These are phyloP conservation scores for Sphaerulina populicola DNA, from an alignment of 2,329 filamentous ascomycete genomes.

Conservation along the genomic window DNA sequence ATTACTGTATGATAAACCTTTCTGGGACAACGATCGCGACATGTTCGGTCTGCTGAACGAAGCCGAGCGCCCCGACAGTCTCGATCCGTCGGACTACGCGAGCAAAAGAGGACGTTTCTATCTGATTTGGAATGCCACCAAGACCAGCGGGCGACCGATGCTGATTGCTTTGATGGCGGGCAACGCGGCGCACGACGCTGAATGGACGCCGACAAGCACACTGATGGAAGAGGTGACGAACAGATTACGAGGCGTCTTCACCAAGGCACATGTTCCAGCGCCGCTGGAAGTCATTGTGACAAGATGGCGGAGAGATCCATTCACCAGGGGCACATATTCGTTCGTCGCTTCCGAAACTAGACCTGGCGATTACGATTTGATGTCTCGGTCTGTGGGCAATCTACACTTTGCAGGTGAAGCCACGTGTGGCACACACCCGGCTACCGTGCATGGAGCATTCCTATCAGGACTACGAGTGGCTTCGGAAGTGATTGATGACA, in stretches of 20 bases:
- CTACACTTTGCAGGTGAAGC: conserved; percentile 94
- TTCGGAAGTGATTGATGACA: conserved; percentile 69
- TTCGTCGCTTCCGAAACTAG: conserved; percentile 77
- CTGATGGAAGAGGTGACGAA: conserved; percentile 73
- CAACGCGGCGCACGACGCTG: conserved; percentile 82
- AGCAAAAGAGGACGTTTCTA: conserved; percentile 83
- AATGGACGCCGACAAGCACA: conserved; percentile 63
- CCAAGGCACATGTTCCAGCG: conserved; percentile 53
- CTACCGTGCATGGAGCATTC: conserved; percentile 94
- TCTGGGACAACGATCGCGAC: conserved; percentile 83
- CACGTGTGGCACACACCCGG: conserved; percentile 89
- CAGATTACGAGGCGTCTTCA: conserved; percentile 69
- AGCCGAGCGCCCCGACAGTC: conserved; percentile 59
- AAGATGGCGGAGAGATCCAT: conserved; percentile 82
- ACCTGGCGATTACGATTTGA: conserved; percentile 81
- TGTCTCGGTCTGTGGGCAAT: conserved; percentile 77
- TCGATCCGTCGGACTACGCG: conserved; percentile 71
- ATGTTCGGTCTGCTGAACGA: conserved; percentile 89
- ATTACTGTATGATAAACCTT: conserved; percentile 76
- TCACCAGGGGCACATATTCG: conserved; percentile 91
- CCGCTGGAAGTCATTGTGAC: conserved; percentile 84
- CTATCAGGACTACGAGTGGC: conserved; percentile 85
- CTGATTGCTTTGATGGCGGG: conserved; percentile 92
- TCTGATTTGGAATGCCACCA: conserved; percentile 92
- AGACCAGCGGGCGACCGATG: conserved; percentile 75